Evolutionary conservation across 1,139 yeast species (phyloP).

Genomic region (Nakaseomyces sp.): DNA sequence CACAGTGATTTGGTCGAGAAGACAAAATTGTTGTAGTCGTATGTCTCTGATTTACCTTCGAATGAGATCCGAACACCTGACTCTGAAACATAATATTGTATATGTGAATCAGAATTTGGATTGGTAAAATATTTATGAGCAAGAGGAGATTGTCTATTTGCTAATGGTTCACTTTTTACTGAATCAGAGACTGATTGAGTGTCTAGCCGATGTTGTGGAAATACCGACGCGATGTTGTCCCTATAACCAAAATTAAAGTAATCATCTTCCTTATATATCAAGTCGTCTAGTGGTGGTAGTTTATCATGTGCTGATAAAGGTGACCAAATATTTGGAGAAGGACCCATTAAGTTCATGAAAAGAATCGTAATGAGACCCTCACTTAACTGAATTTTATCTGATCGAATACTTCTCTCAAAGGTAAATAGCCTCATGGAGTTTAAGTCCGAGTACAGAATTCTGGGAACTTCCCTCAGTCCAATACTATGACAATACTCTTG

Average conservation of each 20-base stretch:
- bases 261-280: conserved; percentile 29
- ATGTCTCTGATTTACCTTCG: conserved; percentile 31
- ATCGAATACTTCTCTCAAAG: conserved; percentile 56
- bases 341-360: conserved; percentile 58
- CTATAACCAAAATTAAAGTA: conserved; percentile 19
- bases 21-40: conserved; percentile 26
- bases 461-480: conserved; percentile 44
- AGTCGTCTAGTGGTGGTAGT: conserved; percentile 31
- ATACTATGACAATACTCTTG: conserved; percentile 49
- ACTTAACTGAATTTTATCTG: conserved; percentile 59
- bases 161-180: background rate
- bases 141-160: conserved; percentile 48
- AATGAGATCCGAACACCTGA: conserved; percentile 54
- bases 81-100: conserved; percentile 67
- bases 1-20: conserved; percentile 69
- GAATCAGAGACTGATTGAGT: background rate
- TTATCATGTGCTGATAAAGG: conserved; percentile 41
- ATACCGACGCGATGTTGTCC: no score
- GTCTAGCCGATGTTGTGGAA: background rate
- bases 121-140: conserved; percentile 73
- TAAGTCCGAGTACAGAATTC: conserved; percentile 43
- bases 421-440: conserved; percentile 65
- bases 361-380: conserved; percentile 56
- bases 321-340: conserved; percentile 60
- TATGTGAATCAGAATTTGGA: conserved; percentile 77